phyloP scores from a whole-genome alignment of 106 monocot genomes.

The Agapanthus africanus region DNA sequence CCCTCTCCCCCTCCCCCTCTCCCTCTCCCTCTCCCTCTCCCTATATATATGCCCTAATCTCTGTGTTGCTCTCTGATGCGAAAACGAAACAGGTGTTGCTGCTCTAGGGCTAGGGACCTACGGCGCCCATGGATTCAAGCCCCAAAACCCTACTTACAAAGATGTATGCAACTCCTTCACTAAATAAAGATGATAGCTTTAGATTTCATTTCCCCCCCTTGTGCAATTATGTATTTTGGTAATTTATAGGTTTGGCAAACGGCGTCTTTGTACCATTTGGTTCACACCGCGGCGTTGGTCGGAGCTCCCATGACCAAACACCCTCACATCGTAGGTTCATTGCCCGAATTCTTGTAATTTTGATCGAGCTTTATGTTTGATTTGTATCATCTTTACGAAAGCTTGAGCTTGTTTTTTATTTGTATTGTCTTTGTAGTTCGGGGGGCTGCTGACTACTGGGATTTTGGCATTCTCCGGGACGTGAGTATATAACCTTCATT shows the following conservation, averaged over 20 bases:
- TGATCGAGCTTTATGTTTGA: not conserved
- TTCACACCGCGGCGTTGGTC: conserved; percentile 73
- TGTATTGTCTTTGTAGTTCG: conserved; percentile 30
- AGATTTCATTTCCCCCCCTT: no score
- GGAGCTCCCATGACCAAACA: conserved; percentile 77
- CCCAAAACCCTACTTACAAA: conserved; percentile 70
- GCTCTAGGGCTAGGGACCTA: conserved; percentile 88
- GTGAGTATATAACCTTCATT: conserved; percentile 37
- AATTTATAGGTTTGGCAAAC: conserved; percentile 71
- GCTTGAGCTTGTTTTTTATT: no score
- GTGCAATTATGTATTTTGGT: not conserved
- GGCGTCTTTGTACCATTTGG: conserved; percentile 87
- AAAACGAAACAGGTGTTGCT: conserved; percentile 47
- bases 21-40: no score
- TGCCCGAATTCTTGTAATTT: not conserved
- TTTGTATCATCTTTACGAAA: no score
- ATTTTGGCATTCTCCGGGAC: conserved; percentile 89
- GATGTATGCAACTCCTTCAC: conserved; percentile 61
- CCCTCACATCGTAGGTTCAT: conserved; percentile 68
- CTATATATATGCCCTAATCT: no score
- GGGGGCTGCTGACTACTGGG: conserved; percentile 67
- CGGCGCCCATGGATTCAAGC: conserved; percentile 80
- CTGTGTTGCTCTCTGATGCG: not conserved
- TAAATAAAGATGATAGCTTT: no score
- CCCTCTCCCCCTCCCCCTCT: not conserved